These are phyloP conservation scores for Trapa incisa DNA, from an alignment of 345 rosid species.

Conservation along the genomic window DNA sequence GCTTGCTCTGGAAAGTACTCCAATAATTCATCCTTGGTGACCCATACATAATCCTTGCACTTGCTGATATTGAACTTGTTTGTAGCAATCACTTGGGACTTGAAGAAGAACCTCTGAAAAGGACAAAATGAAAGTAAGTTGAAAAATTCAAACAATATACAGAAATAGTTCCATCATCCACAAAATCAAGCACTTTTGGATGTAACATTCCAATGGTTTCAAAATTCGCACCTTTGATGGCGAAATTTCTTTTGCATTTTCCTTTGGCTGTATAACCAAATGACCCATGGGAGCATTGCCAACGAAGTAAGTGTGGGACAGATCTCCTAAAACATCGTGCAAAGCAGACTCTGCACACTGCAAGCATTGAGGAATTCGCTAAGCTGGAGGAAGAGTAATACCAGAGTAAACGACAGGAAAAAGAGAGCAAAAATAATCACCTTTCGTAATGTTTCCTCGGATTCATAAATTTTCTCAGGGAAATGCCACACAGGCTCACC, in stretches of 20 bases:
- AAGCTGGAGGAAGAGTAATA: not conserved
- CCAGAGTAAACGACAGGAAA: not conserved
- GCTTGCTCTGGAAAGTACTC: conserved; percentile 78
- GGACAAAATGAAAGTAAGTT: not conserved
- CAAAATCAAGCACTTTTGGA: not conserved
- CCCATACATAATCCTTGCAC: conserved; percentile 79
- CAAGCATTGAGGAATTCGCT: conserved; percentile 12
- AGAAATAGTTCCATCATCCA: not conserved
- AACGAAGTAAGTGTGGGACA: conserved; percentile 78
- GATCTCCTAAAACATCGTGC: conserved; percentile 58
- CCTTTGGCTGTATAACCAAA: conserved; percentile 36
- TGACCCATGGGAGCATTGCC: conserved; percentile 99
- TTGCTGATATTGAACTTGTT: conserved; percentile 50
- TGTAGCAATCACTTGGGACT: conserved; percentile 77
- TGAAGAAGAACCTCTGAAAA: conserved; percentile 77
- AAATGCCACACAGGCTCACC: conserved; percentile 82
- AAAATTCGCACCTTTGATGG: conserved; percentile 48
- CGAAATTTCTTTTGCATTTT: conserved; percentile 27
- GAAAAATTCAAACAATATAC: not conserved
- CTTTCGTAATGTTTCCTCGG: conserved; percentile 86
- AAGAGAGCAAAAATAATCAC: conserved; percentile 19
- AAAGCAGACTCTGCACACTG: conserved; percentile 95
- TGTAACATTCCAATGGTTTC: not conserved
- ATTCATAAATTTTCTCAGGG: conserved; percentile 73
- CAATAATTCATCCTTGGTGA: conserved; percentile 81